Evolutionary conservation across 1,139 yeast genomes (phyloP), one percentile per base, ranked within the genome.

Genomic region (Candida sanyaensis): DNA sequence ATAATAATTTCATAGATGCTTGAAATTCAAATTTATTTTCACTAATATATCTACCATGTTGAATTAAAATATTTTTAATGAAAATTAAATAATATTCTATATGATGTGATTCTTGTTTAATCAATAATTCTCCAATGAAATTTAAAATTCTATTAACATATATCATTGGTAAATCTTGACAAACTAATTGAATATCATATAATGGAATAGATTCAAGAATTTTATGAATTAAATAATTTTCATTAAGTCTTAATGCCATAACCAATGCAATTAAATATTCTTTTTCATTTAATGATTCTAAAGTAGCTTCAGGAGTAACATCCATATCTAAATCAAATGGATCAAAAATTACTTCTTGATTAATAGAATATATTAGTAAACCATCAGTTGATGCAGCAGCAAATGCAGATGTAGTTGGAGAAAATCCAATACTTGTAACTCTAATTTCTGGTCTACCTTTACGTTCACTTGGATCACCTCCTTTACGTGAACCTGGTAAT

Each of bases 311-410:
- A 0, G 97, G 96, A 0, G 99, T 93, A 37, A 93, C 83, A 60
- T 95, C 99, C 43, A 92, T 76, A 63, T 93, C 99, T 61, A 93
- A 78, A 64, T 95, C 98, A 65, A 89, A 90, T 39, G 99, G 99
- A 72, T 93, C 99, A 62, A 93, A 95, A 41, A 84, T 71, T 42
- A 89, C 71, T 12, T 80, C 73, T 49, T 85, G 84, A 63, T 92
- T 96, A 37, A 91, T 81, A 1, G 96, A 86, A 64, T 83, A 93
- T 2, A 93, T 75, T 50, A 92, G 71, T 44, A 95, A 72, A 6
- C 99, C 99, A 65, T 93, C 99, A 0, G 99, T 93, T 0, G 97
- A 85, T 0, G 97, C 96, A 29, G 96, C 97, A 1, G 96, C 95
- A 73, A 95, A 95, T 28, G 96, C 84, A 39, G 88, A 78, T 7